Conservation (phyloP, 306 rosid genomes). For the Dalbergia cochinchinensis region DNA sequence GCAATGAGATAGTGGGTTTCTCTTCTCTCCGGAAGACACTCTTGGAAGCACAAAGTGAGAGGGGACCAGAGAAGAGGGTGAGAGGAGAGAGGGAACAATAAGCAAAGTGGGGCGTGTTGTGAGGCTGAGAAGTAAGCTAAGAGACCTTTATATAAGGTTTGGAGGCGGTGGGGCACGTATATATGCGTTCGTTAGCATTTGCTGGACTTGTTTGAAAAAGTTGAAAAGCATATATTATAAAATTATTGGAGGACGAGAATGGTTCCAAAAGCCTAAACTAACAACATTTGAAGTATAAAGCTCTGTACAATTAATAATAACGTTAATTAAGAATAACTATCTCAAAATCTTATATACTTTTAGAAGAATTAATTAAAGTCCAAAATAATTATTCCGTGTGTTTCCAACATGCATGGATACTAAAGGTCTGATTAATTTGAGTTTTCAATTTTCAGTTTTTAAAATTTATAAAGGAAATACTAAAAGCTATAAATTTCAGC, state of each 20-base stretch:
- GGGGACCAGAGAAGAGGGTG: constrained; percentile 38
- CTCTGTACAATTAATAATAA: constrained; percentile 15
- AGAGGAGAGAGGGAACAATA: constrained; percentile 30
- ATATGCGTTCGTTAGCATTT: background rate
- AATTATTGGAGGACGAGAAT: background rate
- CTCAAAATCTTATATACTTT: background rate
- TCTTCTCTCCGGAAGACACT: constrained; percentile 44
- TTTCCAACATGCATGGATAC: background rate
- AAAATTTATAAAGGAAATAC: no score
- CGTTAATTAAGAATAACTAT: background rate
- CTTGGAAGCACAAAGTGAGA: constrained; percentile 41
- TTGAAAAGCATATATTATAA: background rate
- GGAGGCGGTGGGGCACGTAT: constrained; percentile 33
- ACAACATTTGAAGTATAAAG: constrained; percentile 1
- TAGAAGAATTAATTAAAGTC: background rate
- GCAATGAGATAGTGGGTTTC: constrained; percentile 35
- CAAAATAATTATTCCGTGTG: background rate
- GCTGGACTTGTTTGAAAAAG: constrained; percentile 1
- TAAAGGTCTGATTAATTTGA: no score
- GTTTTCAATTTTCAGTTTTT: no score
- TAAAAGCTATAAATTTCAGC: no score
- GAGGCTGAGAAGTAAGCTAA: constrained; percentile 34
- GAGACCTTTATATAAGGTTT: constrained; percentile 49
- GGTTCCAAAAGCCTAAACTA: constrained; percentile 37
- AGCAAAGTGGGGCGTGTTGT: constrained; percentile 35